Percentiles rank a stretch among this genome's conserved stretches.
These are phyloP conservation scores for Saraca asoca DNA, from an alignment of 331 rosid genomes.

Conservation along the genomic window DNA sequence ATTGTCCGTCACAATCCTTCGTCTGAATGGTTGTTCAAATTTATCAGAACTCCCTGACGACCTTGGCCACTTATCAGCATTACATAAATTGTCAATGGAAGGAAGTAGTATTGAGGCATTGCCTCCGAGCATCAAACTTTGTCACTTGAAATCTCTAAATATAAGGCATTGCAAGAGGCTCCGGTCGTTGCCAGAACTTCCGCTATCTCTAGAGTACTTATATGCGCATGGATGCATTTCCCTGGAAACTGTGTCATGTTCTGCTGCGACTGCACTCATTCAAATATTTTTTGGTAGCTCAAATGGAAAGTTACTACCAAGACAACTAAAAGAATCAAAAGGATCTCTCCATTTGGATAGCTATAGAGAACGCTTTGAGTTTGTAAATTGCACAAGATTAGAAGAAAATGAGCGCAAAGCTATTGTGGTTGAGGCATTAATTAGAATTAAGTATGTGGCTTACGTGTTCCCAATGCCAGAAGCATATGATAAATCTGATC, in stretches of 20 bases:
- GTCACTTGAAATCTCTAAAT: background rate
- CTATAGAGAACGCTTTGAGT: too few species aligned
- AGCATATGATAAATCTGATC: too few species aligned
- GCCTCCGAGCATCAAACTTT: background rate
- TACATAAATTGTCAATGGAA: background rate
- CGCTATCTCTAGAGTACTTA: background rate
- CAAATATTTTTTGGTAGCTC: background rate
- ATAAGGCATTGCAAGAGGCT: background rate
- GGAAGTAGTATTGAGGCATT: background rate
- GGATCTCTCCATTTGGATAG: too few species aligned
- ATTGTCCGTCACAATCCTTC: background rate
- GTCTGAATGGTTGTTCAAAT: background rate
- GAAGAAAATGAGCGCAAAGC: too few species aligned
- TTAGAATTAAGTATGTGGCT: too few species aligned
- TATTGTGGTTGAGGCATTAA: too few species aligned
- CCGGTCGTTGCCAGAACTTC: constrained; percentile 25
- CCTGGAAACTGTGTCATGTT: background rate
- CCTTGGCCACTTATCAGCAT: background rate
- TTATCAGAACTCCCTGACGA: background rate
- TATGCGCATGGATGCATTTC: constrained; percentile 1
- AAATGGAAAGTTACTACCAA: too few species aligned
- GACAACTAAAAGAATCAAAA: too few species aligned
- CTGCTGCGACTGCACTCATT: background rate
- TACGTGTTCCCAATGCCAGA: too few species aligned
- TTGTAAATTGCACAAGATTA: too few species aligned